Evolutionary conservation across 129 eudicot genomes (phyloP), one percentile per base, ranked within the genome.

Genomic region (Escallonia herrerae): DNA sequence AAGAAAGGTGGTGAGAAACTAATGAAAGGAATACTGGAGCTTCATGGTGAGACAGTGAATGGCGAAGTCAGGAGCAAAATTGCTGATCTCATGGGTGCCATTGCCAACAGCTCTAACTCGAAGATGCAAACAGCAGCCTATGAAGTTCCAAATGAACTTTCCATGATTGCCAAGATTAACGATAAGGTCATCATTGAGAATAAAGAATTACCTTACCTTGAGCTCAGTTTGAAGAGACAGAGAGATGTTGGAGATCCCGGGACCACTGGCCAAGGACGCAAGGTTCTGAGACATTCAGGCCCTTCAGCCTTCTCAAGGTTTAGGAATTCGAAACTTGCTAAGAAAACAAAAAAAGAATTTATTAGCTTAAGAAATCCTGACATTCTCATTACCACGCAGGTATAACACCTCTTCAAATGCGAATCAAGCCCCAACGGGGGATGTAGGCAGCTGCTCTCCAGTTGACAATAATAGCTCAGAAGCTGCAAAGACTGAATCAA

Each of bases 281-380:
- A 81, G 51, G 67, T 74, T 54, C 52, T 87, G 60, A 78, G 86
- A 66, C 95, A 73, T 66, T 87, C 95, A 5, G 75, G 67, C 59
- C 75, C 72, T 45, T 86, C 90, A 45, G 90, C 95, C 56, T 87
- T 87, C 68, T 75, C 90, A 4, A 87, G 90, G 95, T 87, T 71
- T 38, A 58, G 39, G 6, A 62, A 63, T 44, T 44, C 48, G 57
- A 14, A 22, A 46, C 44, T 6, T 60, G 59, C 47, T 49, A 11
- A 15, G 15, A 7, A 53, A 37, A 46, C 71, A n/a, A n/a, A 22
- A 22, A 22, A 22, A 40, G 46, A 53, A 58, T 33, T 40, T 15
- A 52, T 62, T 40, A 50, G 7, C 40, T 9, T 45, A 5, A 45
- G 59, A 40, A 43, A 56, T 33, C 47, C 62, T 8, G 53, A 12